Conservation (phyloP, 2,329 filamentous ascomycete species). For the Phialemoniopsis sp. region DNA sequence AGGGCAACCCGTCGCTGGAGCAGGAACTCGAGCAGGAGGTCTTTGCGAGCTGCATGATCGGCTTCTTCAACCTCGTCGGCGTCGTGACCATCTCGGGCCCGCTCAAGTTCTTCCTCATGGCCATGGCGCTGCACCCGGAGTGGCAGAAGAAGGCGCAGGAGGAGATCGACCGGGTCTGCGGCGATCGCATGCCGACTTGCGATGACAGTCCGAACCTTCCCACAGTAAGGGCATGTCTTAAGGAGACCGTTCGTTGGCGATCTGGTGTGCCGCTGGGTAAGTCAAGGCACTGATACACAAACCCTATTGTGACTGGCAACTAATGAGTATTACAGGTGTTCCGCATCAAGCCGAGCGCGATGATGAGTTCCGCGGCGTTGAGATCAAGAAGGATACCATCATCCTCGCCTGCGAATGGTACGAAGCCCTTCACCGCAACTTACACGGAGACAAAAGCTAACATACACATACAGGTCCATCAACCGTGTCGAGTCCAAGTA, state of each 20-base stretch:
- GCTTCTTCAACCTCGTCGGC: conserved; percentile 46
- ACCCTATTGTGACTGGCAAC: too few relatives aligned
- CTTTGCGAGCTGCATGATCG: conserved; percentile 46
- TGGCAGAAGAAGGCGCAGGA: conserved; percentile 50
- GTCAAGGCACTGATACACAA: conserved; percentile 4
- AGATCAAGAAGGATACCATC: conserved; percentile 42
- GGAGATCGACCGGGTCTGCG: conserved; percentile 53
- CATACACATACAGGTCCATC: conserved; percentile 37
- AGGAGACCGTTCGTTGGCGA: conserved; percentile 56
- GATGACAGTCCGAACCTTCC: conserved; percentile 46
- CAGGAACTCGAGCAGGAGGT: conserved; percentile 37
- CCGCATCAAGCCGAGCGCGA: conserved; percentile 44
- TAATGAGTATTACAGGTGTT: conserved; percentile 26
- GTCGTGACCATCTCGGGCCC: conserved; percentile 45
- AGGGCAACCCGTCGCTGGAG: conserved; percentile 32
- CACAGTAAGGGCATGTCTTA: conserved; percentile 49
- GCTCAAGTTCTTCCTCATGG: conserved; percentile 47
- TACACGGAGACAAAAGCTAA: not conserved
- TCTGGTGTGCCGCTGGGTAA: conserved; percentile 48
- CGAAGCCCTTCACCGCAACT: not conserved
- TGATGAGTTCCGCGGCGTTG: conserved; percentile 40
- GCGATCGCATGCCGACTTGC: conserved; percentile 46
- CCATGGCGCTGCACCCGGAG: conserved; percentile 46
- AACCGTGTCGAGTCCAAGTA: conserved; percentile 56
- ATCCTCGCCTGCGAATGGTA: conserved; percentile 47